Evolutionary conservation across 306 rosid species (phyloP).

Genomic region (Lathyrus sativus): DNA sequence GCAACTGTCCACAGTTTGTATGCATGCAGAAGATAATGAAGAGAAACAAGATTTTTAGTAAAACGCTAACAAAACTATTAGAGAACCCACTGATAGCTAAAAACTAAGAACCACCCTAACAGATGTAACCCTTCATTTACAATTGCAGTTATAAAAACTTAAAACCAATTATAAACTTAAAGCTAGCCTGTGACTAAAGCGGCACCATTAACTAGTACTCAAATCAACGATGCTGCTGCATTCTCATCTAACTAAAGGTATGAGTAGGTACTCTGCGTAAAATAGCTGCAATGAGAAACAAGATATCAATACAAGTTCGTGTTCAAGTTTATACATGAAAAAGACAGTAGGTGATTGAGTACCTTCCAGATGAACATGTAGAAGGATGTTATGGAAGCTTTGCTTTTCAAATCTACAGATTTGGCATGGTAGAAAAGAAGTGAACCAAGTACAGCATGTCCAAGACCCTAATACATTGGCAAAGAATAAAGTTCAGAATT

Average conservation of each 20-base stretch:
- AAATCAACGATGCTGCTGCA: conserved; percentile 12
- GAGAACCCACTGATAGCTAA: background rate
- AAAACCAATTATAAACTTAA: conserved; percentile 4
- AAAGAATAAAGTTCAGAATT: conserved; percentile 27
- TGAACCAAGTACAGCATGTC: conserved; percentile 68
- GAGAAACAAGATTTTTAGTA: background rate
- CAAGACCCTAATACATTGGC: conserved; percentile 60
- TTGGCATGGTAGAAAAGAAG: conserved; percentile 78
- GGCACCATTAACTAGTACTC: conserved; percentile 22
- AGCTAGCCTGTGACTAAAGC: conserved; percentile 13
- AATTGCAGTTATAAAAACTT: conserved; percentile 4
- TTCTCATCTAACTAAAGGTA: conserved; percentile 79
- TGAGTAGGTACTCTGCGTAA: conserved; percentile 83
- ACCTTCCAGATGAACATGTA: conserved; percentile 99
- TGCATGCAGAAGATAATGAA: background rate
- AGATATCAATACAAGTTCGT: conserved; percentile 16
- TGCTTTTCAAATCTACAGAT: conserved; percentile 79
- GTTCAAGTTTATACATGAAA: background rate
- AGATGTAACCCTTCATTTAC: conserved; percentile 32
- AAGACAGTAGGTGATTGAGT: conserved; percentile 36
- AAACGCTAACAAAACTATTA: background rate
- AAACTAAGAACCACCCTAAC: background rate
- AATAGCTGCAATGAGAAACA: conserved; percentile 69
- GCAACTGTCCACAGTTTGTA: background rate
- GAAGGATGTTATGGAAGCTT: conserved; percentile 83